Conservation (phyloP, 371 early-diverging fungal genomes). For the Mortierella sp. region DNA sequence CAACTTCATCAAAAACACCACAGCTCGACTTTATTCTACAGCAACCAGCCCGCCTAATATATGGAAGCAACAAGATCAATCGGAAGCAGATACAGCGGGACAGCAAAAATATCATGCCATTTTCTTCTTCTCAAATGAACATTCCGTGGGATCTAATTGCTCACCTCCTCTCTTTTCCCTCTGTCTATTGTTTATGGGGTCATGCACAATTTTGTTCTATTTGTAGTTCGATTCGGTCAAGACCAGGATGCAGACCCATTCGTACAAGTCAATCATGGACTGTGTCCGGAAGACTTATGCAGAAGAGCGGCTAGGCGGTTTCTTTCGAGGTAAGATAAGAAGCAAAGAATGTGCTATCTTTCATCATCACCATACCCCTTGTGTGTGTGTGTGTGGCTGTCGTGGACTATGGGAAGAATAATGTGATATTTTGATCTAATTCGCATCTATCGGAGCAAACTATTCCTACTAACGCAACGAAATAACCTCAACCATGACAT, state of each 20-base stretch:
- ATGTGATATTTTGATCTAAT: neutral
- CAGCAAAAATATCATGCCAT: slow-evolving; percentile 2
- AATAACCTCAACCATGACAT: neutral
- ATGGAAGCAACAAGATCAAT: neutral
- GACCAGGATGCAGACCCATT: slow-evolving; percentile 86
- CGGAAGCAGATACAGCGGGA: neutral
- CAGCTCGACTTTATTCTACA: neutral
- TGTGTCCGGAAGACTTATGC: slow-evolving; percentile 78
- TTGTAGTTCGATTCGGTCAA: slow-evolving; percentile 83
- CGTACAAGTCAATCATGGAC: slow-evolving; percentile 74
- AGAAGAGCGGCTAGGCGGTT: slow-evolving; percentile 81
- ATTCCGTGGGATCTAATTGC: slow-evolving; percentile 13
- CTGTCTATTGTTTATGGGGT: neutral
- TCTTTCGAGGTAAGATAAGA: slow-evolving; percentile 68
- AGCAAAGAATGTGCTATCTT: neutral
- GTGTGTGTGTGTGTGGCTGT: neutral
- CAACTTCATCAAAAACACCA: neutral
- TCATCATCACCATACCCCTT: neutral
- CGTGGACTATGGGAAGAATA: neutral
- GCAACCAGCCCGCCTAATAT: neutral
- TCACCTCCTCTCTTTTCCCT: neutral
- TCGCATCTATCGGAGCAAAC: neutral
- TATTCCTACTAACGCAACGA: neutral
- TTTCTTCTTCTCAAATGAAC: neutral
- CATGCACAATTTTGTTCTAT: slow-evolving; percentile 13